These are phyloP conservation scores for Podila verticillata DNA, from an alignment of 192 early-diverging fungal genomes.

Conservation along the genomic window DNA sequence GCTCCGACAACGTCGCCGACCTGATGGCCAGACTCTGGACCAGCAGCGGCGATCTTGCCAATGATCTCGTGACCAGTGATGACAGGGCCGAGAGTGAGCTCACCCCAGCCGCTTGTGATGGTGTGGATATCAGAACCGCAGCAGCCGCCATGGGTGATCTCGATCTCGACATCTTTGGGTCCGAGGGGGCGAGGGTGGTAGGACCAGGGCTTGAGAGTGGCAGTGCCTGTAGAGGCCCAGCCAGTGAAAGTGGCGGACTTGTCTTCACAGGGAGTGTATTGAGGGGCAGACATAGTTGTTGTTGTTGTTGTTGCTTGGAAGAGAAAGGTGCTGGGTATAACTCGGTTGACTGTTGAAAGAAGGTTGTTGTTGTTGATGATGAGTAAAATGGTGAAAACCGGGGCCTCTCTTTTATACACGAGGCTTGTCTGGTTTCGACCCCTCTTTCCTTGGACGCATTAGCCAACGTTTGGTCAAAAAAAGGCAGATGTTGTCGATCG, in stretches of 20 bases:
- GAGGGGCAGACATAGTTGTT: not conserved
- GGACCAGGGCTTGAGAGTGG: constrained; percentile 49
- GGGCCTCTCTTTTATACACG: no score
- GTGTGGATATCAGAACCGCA: constrained; percentile 83
- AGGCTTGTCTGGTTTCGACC: no score
- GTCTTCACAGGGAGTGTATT: constrained; percentile 51
- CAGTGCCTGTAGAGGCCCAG: constrained; percentile 41
- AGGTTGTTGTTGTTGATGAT: no score
- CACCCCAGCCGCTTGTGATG: constrained; percentile 69
- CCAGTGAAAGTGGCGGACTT: constrained; percentile 61
- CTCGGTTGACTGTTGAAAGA: no score
- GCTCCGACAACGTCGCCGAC: constrained; percentile 73
- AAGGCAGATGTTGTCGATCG: no score
- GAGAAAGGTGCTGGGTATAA: no score
- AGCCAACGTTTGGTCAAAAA: no score
- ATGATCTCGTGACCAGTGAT: constrained; percentile 64
- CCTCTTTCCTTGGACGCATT: no score
- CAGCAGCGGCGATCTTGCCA: constrained; percentile 50
- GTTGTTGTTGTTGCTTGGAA: not conserved
- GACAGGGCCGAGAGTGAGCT: constrained; percentile 16
- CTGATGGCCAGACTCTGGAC: constrained; percentile 44
- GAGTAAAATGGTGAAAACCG: no score
- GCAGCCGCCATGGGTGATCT: constrained; percentile 79
- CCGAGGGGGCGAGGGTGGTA: constrained; percentile 70
- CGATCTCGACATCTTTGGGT: constrained; percentile 74